A percentile compares a stretch with the other conserved stretches of the same genome.
These are phyloP conservation scores for Moesziomyces parantarcticus DNA, from an alignment of 1,284 basidiomycete genomes.

Conservation along the genomic window DNA sequence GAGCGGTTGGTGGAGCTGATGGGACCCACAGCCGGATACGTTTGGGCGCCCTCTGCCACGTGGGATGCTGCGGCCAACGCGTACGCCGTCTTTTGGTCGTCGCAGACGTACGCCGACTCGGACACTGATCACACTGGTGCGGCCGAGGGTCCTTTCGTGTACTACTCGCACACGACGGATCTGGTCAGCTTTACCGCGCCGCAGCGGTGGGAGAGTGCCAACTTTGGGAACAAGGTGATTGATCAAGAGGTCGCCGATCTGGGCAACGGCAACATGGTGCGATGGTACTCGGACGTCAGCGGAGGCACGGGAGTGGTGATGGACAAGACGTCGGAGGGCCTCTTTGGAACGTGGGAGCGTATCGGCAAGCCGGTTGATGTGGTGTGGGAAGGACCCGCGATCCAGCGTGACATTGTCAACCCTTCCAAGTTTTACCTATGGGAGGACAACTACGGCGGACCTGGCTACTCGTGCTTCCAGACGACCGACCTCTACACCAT, in stretches of 20 bases:
- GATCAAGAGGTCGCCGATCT: slow-evolving; percentile 24
- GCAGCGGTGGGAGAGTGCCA: slow-evolving; percentile 25
- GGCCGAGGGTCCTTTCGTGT: slow-evolving; percentile 17
- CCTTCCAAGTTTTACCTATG: slow-evolving; percentile 28
- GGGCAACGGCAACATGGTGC: slow-evolving; percentile 23
- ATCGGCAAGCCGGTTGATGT: slow-evolving; percentile 28
- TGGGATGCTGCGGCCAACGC: slow-evolving; percentile 25
- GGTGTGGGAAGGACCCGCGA: slow-evolving; percentile 30
- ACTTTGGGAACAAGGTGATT: slow-evolving; percentile 31
- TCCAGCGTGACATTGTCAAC: slow-evolving; percentile 28
- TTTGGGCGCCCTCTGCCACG: slow-evolving; percentile 29
- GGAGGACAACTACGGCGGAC: slow-evolving; percentile 35
- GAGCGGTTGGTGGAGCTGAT: slow-evolving; percentile 21
- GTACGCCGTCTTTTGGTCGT: slow-evolving; percentile 28
- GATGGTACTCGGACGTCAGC: slow-evolving; percentile 26
- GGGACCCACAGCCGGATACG: slow-evolving; percentile 23
- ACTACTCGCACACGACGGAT: slow-evolving; percentile 32
- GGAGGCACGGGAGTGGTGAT: slow-evolving; percentile 24
- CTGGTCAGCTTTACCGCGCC: slow-evolving; percentile 19
- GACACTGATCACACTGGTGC: slow-evolving; percentile 21
- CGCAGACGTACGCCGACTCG: slow-evolving; percentile 24
- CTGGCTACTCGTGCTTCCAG: slow-evolving; percentile 36
- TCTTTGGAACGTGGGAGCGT: slow-evolving; percentile 30
- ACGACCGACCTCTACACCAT: slow-evolving; percentile 18
- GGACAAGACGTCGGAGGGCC: slow-evolving; percentile 20